phyloP scores from a whole-genome alignment of 176 grass and related monocot genomes.

The Dactylis glomerata region DNA sequence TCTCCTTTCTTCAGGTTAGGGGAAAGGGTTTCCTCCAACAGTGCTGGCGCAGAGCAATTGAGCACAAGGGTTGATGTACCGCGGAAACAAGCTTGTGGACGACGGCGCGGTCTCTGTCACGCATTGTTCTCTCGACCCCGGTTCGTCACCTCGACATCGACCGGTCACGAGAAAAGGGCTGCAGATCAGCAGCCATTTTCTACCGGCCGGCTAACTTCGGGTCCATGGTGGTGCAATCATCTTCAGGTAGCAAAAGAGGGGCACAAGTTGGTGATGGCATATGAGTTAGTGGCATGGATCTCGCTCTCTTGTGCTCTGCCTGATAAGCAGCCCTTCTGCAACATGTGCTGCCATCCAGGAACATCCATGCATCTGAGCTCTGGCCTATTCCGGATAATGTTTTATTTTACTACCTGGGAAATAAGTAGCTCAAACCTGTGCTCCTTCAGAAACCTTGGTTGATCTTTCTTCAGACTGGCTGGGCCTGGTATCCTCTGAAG shows the following conservation, averaged over 20 bases:
- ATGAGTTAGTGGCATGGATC: neutral
- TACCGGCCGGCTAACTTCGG: constrained; percentile 9
- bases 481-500: constrained; percentile 11
- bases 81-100: neutral
- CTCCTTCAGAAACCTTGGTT: neutral
- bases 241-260: constrained; percentile 8
- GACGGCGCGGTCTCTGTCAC: constrained; percentile 8
- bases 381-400: neutral
- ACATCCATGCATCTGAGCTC: constrained; percentile 3
- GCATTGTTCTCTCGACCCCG: constrained; percentile 3
- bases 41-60: neutral
- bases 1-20: neutral
- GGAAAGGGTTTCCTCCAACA: constrained; percentile 10
- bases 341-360: constrained; percentile 33
- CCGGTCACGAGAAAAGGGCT: neutral
- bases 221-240: neutral
- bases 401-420: neutral
- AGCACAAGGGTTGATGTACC: constrained; percentile 21
- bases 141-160: neutral
- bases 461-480: neutral
- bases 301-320: neutral
- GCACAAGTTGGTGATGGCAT: neutral
- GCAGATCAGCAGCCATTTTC: constrained; percentile 7
- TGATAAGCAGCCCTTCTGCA: constrained; percentile 50
- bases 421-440: constrained; percentile 14